phyloP scores from a whole-genome alignment of 106 monocot species.

The Dendrobium chrysotoxum region DNA sequence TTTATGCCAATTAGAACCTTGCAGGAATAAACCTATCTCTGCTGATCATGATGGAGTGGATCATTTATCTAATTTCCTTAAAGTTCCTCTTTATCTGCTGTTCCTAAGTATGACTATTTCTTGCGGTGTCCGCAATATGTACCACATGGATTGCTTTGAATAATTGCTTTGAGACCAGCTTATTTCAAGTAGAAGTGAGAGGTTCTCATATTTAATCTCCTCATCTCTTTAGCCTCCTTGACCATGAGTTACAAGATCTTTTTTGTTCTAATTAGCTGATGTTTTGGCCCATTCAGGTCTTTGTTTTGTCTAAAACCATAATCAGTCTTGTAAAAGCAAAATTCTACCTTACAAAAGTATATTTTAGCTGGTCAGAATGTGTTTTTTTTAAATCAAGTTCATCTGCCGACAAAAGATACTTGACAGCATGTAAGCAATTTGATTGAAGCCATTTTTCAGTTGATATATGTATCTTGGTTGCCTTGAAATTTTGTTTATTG shows the following conservation, averaged over 20 bases:
- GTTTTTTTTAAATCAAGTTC: not conserved
- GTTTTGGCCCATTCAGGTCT: not conserved
- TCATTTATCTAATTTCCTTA: not conserved
- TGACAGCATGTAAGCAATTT: not conserved
- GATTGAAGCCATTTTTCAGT: not conserved
- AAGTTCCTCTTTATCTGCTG: not conserved
- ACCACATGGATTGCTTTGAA: not conserved
- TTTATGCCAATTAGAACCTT: not conserved
- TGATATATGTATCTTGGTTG: not conserved
- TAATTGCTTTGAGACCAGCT: not conserved
- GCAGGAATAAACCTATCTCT: not conserved
- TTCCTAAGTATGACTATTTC: not conserved
- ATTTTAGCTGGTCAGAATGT: not conserved
- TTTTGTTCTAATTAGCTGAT: not conserved
- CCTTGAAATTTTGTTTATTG: not conserved
- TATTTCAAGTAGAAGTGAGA: not conserved
- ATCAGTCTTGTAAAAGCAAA: not conserved
- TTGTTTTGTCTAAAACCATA: not conserved
- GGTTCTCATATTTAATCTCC: not conserved
- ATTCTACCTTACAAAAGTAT: not conserved
- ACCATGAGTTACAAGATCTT: not conserved
- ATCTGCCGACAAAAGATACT: not conserved
- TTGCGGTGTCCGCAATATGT: not conserved
- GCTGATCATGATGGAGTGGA: not conserved
- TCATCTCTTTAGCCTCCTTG: not conserved